Conservation (phyloP, 345 rosid species). For the Gossypium mustelinum region DNA sequence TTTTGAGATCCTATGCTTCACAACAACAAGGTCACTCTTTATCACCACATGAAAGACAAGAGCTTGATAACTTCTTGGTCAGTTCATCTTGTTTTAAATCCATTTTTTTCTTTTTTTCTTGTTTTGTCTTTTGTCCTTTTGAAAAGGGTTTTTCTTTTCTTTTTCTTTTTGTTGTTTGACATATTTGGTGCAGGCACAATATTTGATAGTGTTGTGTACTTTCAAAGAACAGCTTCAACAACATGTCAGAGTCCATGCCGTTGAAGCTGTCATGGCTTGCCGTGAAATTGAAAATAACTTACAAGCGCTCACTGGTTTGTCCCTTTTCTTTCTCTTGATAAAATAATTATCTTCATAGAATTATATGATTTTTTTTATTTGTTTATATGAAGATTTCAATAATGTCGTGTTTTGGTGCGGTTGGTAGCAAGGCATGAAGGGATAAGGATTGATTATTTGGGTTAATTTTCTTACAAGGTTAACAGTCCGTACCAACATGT, state of each 20-base stretch:
- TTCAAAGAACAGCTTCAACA: constrained; percentile 98
- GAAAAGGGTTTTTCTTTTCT: neutral
- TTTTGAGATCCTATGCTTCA: constrained; percentile 80
- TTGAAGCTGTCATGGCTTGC: constrained; percentile 98
- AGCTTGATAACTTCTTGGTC: constrained; percentile 92
- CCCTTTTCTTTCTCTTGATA: neutral
- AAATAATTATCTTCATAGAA: neutral
- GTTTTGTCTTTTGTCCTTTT: neutral
- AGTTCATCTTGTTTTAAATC: neutral
- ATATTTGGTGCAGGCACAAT: constrained; percentile 59
- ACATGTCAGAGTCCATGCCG: constrained; percentile 97
- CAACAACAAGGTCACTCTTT: constrained; percentile 33
- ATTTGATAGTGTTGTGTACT: constrained; percentile 80
- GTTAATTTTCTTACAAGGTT: constrained; percentile 12
- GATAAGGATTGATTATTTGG: constrained; percentile 16
- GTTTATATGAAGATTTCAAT: neutral
- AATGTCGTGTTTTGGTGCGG: constrained; percentile 3
- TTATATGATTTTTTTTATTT: neutral
- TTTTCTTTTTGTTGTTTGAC: neutral
- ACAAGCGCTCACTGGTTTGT: constrained; percentile 84
- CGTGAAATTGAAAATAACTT: constrained; percentile 91
- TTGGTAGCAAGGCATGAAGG: constrained; percentile 1
- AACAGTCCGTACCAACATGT: constrained; percentile 10
- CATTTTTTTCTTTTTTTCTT: neutral
- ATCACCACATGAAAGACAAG: constrained; percentile 79